Conservation (phyloP, 495 filamentous ascomycete genomes). For the Penicillium bovifimosum region DNA sequence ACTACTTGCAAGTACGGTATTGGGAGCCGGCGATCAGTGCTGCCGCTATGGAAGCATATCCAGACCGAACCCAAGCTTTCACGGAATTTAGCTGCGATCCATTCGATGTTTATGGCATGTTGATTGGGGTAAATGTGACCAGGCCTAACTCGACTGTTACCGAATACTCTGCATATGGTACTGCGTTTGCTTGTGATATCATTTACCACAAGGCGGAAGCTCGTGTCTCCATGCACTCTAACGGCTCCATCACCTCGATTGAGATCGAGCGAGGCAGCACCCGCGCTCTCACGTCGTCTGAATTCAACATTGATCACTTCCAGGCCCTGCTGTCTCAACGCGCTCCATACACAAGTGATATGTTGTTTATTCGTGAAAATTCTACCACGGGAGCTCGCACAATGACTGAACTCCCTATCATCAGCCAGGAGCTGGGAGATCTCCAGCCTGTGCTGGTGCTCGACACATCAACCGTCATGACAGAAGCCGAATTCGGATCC, state of each 20-base stretch:
- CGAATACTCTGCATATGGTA: constrained; percentile 24
- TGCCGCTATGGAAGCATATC: constrained; percentile 9
- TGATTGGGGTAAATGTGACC: constrained; percentile 34
- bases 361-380: constrained; percentile 33
- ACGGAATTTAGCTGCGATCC: constrained; percentile 27
- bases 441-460: constrained; percentile 30
- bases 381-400: constrained; percentile 25
- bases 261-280: constrained; percentile 17
- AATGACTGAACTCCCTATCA: constrained; percentile 33
- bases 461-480: constrained; percentile 33
- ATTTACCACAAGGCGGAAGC: constrained; percentile 31
- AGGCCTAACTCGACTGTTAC: constrained; percentile 2
- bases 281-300: constrained; percentile 11
- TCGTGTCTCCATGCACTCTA: constrained; percentile 34
- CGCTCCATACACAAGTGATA: constrained; percentile 37
- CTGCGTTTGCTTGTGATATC: constrained; percentile 35
- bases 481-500: constrained; percentile 22
- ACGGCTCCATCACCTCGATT: constrained; percentile 35
- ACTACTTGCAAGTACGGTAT: constrained; percentile 37
- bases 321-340: constrained; percentile 31
- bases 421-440: constrained; percentile 34
- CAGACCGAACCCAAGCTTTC: constrained; percentile 23
- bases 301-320: constrained; percentile 36
- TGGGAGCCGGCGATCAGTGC: constrained; percentile 32
- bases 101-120: constrained; percentile 36